phyloP scores from a whole-genome alignment of 371 early-diverging fungal species.

The Entomophthora muscae region DNA sequence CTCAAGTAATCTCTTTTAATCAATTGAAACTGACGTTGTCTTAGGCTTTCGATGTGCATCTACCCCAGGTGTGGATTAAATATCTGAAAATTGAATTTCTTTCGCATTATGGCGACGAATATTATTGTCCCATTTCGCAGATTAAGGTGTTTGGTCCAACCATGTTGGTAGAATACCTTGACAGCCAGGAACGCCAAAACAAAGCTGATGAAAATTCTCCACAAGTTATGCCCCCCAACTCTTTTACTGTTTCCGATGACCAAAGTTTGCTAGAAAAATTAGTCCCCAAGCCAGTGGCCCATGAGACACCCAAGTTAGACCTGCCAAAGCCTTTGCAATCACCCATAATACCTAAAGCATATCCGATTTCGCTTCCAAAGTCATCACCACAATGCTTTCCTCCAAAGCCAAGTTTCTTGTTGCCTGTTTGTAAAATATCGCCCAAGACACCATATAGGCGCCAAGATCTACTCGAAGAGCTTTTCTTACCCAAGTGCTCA shows the following conservation, averaged over 20 bases:
- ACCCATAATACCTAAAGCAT: neutral
- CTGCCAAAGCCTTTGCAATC: neutral
- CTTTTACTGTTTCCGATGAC: neutral
- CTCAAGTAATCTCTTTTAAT: constrained; percentile 37
- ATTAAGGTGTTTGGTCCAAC: constrained; percentile 80
- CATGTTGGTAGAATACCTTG: constrained; percentile 72
- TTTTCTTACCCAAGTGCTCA: neutral
- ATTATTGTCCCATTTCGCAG: constrained; percentile 81
- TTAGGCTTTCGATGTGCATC: constrained; percentile 53
- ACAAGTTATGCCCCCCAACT: neutral
- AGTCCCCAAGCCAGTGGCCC: neutral
- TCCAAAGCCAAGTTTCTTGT: too few relatives aligned
- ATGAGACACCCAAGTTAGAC: neutral
- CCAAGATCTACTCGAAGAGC: neutral
- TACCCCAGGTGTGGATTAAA: constrained; percentile 58
- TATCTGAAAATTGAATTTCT: constrained; percentile 77
- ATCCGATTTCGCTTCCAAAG: neutral
- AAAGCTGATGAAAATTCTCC: neutral
- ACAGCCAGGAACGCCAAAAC: constrained; percentile 24
- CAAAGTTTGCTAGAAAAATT: neutral
- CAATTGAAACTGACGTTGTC: neutral
- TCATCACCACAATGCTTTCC: neutral
- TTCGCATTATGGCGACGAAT: constrained; percentile 78
- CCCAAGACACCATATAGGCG: neutral
- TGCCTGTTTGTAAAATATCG: neutral